Percentiles rank a stretch among this genome's conserved stretches.
phyloP scores from a whole-genome alignment of 78 protist genomes.

The Dictyostelium intermedium region DNA sequence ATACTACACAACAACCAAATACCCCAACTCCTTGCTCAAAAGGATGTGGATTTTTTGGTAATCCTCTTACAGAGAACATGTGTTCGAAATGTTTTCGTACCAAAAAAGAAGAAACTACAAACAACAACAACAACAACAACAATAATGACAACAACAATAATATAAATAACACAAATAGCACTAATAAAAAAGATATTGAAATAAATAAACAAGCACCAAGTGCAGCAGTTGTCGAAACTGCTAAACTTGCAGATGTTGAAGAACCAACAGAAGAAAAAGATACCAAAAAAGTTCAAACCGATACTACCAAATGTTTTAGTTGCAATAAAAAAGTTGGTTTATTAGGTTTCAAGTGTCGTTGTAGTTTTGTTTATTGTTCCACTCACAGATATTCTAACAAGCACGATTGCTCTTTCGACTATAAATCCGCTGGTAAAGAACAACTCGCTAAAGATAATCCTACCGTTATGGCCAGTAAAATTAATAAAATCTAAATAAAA shows the following conservation, averaged over 20 bases:
- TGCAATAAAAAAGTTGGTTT: slow-evolving; percentile 89
- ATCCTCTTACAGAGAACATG: slow-evolving; percentile 58
- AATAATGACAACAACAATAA: not conserved
- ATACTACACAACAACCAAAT: slow-evolving; percentile 40
- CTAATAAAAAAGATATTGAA: slow-evolving; percentile 27
- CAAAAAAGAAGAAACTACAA: not conserved
- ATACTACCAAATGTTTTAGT: slow-evolving; percentile 75
- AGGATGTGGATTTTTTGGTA: slow-evolving; percentile 83
- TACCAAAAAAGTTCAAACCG: slow-evolving; percentile 56
- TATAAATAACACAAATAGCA: not conserved
- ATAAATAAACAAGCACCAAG: not conserved
- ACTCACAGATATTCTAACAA: slow-evolving; percentile 85
- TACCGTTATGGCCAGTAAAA: slow-evolving; percentile 64
- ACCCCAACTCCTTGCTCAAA: slow-evolving; percentile 78
- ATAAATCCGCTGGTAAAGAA: slow-evolving; percentile 81
- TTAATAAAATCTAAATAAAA: slow-evolving; percentile 47
- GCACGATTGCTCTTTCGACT: slow-evolving; percentile 88
- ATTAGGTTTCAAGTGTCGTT: slow-evolving; percentile 88
- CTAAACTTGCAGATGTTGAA: not conserved
- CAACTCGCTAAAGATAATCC: slow-evolving; percentile 85
- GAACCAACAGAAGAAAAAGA: not conserved
- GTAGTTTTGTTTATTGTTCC: slow-evolving; percentile 84
- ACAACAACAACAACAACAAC: not conserved
- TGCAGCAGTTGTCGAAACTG: not conserved
- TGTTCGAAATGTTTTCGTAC: slow-evolving; percentile 74